phyloP scores from a whole-genome alignment of 1,139 yeast genomes.

The Kodamaea suecica region DNA sequence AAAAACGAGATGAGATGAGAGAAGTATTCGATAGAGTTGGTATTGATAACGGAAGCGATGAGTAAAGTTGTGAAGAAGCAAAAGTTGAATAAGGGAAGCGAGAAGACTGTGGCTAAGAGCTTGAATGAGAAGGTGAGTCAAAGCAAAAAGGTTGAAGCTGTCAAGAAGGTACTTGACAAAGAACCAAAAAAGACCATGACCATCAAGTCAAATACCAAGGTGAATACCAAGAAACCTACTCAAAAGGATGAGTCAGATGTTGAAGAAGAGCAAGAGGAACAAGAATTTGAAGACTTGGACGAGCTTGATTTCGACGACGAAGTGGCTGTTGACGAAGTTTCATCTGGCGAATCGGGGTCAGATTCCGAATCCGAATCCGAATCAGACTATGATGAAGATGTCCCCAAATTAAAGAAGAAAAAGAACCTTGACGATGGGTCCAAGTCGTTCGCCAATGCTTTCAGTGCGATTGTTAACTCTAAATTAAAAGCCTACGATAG shows the following conservation, averaged over 20 bases:
- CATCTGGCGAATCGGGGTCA: slow-evolving; percentile 21
- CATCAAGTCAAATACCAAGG: neutral
- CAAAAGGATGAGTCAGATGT: slow-evolving; percentile 9
- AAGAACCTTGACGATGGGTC: slow-evolving; percentile 64
- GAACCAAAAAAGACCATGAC: slow-evolving; percentile 14
- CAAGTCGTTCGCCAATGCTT: slow-evolving; percentile 73
- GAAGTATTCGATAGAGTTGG: neutral
- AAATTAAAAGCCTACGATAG: slow-evolving; percentile 85
- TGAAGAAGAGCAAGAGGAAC: slow-evolving; percentile 7
- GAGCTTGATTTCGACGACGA: slow-evolving; percentile 17
- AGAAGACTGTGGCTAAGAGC: too few species aligned
- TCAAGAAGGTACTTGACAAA: too few species aligned
- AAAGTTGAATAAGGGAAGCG: slow-evolving; percentile 13
- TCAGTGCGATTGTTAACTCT: slow-evolving; percentile 80
- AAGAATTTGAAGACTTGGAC: slow-evolving; percentile 14
- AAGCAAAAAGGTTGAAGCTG: too few species aligned
- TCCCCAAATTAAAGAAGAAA: slow-evolving; percentile 54
- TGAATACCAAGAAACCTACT: neutral
- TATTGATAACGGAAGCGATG: slow-evolving; percentile 14
- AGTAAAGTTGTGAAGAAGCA: slow-evolving; percentile 20
- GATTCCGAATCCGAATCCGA: slow-evolving; percentile 22
- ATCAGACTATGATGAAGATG: slow-evolving; percentile 29
- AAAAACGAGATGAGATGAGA: slow-evolving; percentile 10
- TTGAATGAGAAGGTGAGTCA: too few species aligned
- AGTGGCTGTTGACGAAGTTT: slow-evolving; percentile 15